Evolutionary conservation across 2,329 filamentous ascomycete species (phyloP).

Genomic region (Aspergillus tamarii): DNA sequence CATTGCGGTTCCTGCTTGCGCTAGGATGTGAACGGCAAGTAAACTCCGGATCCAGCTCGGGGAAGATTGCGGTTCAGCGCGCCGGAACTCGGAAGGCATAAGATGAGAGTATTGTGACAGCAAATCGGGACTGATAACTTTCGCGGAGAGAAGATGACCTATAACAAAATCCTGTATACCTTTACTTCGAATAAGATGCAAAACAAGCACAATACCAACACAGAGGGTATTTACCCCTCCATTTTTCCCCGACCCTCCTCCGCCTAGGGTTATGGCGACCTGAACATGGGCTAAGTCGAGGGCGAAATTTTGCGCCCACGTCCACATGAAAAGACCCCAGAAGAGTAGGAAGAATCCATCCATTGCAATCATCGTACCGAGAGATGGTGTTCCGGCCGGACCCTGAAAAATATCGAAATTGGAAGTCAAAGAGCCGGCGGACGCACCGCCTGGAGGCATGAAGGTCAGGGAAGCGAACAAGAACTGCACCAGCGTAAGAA

Average conservation of each 20-base stretch:
- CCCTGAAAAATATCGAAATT: slow-evolving; percentile 91
- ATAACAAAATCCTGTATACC: slow-evolving; percentile 55
- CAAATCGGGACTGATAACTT: slow-evolving; percentile 47
- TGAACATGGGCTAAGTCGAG: slow-evolving; percentile 91
- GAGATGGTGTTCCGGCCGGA: slow-evolving; percentile 79
- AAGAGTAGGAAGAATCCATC: slow-evolving; percentile 81
- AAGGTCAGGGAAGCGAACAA: slow-evolving; percentile 93
- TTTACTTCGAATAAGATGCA: slow-evolving; percentile 51
- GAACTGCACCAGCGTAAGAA: slow-evolving; percentile 86
- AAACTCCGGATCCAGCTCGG: slow-evolving; percentile 52
- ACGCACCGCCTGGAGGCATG: slow-evolving; percentile 78
- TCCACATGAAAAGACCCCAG: slow-evolving; percentile 82
- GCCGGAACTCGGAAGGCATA: slow-evolving; percentile 48
- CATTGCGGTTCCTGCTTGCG: slow-evolving; percentile 52
- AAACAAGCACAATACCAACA: slow-evolving; percentile 48
- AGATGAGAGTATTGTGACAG: slow-evolving; percentile 48
- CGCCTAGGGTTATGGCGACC: slow-evolving; percentile 87
- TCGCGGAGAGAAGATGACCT: slow-evolving; percentile 48
- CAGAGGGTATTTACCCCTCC: slow-evolving; percentile 50
- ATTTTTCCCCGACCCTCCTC: slow-evolving; percentile 63
- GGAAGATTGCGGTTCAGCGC: slow-evolving; percentile 44
- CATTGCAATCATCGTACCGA: slow-evolving; percentile 81
- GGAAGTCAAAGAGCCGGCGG: slow-evolving; percentile 73
- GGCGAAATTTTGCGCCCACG: slow-evolving; percentile 82
- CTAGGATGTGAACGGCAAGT: slow-evolving; percentile 53